A percentile compares a stretch with the other conserved stretches of the same genome.
phyloP scores from a whole-genome alignment of 371 early-diverging fungal genomes.

The Mortierella sp. region DNA sequence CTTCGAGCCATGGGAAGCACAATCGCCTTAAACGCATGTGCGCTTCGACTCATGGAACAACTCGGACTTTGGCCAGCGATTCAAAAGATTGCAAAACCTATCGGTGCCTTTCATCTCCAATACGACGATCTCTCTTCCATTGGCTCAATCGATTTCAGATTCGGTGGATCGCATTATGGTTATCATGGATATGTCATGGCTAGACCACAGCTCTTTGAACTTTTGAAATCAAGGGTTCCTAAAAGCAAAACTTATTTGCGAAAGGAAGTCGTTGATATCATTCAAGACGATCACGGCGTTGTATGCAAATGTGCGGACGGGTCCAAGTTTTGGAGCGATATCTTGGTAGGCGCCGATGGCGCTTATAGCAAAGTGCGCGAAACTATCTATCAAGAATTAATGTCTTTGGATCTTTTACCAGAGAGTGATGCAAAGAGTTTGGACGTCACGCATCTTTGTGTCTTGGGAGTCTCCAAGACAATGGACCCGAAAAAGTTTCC shows the following conservation, averaged over 20 bases:
- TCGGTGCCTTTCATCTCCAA: conserved; percentile 38
- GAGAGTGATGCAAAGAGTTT: conserved; percentile 17
- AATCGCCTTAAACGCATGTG: conserved; percentile 46
- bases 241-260: conserved; percentile 17
- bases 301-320: conserved; percentile 27
- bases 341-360: conserved; percentile 47
- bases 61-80: conserved; percentile 38
- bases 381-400: conserved; percentile 16
- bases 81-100: conserved; percentile 41
- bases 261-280: conserved; percentile 23
- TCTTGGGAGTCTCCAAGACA: conserved; percentile 36
- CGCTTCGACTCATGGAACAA: conserved; percentile 47
- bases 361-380: conserved; percentile 43
- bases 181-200: conserved; percentile 45
- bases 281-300: conserved; percentile 25
- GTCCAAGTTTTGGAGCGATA: conserved; percentile 25
- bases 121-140: conserved; percentile 33
- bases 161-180: conserved; percentile 47
- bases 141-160: conserved; percentile 39
- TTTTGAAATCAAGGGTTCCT: conserved; percentile 34
- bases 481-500: conserved; percentile 26
- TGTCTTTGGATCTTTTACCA: conserved; percentile 9
- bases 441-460: conserved; percentile 21
- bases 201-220: conserved; percentile 39
- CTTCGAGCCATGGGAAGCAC: conserved; percentile 37